These are phyloP conservation scores for Grosmannia serpens DNA, from an alignment of 2,329 filamentous ascomycete genomes.

Conservation along the genomic window DNA sequence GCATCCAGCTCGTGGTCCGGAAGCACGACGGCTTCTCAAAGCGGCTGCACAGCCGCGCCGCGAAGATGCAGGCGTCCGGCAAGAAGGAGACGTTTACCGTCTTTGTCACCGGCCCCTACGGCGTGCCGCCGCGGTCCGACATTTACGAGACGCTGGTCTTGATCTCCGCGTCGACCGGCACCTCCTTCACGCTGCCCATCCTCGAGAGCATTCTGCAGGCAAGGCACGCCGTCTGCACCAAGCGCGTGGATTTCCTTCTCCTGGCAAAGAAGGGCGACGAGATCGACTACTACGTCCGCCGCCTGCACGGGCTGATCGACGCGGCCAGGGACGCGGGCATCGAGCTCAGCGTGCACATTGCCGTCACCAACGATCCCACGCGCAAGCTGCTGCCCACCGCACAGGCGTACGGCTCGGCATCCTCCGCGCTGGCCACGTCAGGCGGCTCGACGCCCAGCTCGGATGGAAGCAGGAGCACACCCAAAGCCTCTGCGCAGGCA, in stretches of 20 bases:
- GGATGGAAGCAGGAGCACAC: slow-evolving; percentile 1
- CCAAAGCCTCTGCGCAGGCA: not conserved
- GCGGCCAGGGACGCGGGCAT: slow-evolving; percentile 32
- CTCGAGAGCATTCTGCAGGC: slow-evolving; percentile 40
- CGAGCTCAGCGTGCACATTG: slow-evolving; percentile 39
- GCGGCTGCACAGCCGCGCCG: slow-evolving; percentile 36
- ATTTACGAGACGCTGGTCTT: slow-evolving; percentile 48
- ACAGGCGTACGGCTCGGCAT: slow-evolving; percentile 1
- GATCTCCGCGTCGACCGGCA: slow-evolving; percentile 51
- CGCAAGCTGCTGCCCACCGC: not conserved
- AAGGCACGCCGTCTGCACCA: slow-evolving; percentile 32
- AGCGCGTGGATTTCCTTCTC: slow-evolving; percentile 41
- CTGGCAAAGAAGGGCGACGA: slow-evolving; percentile 40
- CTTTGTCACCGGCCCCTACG: slow-evolving; percentile 46
- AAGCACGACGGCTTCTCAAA: slow-evolving; percentile 46
- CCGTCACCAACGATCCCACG: slow-evolving; percentile 31
- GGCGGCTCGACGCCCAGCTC: not conserved
- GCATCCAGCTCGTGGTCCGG: slow-evolving; percentile 46
- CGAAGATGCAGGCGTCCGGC: slow-evolving; percentile 19
- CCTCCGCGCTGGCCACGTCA: not conserved
- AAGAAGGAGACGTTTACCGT: slow-evolving; percentile 25
- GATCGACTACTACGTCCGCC: slow-evolving; percentile 41
- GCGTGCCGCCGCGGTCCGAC: slow-evolving; percentile 42
- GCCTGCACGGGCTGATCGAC: slow-evolving; percentile 33
- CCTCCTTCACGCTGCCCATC: slow-evolving; percentile 49